Percentiles rank a stretch among this genome's conserved stretches.
These are phyloP conservation scores for Neohortaea acidophila DNA, from an alignment of 495 filamentous ascomycete species.

Conservation along the genomic window DNA sequence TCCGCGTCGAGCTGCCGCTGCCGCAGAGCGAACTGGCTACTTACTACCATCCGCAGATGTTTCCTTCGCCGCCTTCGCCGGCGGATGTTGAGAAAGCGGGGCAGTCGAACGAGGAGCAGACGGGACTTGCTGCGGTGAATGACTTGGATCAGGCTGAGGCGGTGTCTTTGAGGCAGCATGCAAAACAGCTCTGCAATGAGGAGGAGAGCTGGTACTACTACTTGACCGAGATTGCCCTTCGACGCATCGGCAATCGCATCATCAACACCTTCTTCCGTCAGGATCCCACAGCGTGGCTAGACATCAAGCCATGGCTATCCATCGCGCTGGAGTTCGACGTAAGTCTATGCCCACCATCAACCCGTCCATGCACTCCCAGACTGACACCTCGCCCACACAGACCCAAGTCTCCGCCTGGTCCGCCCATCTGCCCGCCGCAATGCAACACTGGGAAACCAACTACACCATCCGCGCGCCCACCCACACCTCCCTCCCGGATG, in stretches of 20 bases:
- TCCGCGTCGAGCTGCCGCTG: conserved; percentile 19
- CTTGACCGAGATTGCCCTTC: conserved; percentile 12
- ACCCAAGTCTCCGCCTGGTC: conserved; percentile 11
- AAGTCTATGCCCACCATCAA: too few relatives aligned
- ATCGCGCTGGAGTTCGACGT: conserved; percentile 13
- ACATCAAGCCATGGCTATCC: conserved; percentile 3
- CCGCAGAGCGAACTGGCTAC: conserved; percentile 15
- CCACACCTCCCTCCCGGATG: neutral
- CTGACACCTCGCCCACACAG: too few relatives aligned
- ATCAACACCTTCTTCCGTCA: conserved; percentile 14
- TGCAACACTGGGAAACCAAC: conserved; percentile 11
- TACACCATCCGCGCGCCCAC: conserved; percentile 2
- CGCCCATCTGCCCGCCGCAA: conserved; percentile 7
- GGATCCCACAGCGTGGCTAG: conserved; percentile 1
- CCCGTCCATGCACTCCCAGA: too few relatives aligned
- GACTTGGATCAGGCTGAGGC: too few relatives aligned
- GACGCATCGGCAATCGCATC: conserved; percentile 13
- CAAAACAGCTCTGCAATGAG: conserved; percentile 4
- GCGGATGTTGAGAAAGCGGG: neutral
- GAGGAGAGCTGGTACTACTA: conserved; percentile 17
- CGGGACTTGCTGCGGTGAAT: too few relatives aligned
- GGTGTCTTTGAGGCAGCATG: neutral
- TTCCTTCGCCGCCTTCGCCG: conserved; percentile 19
- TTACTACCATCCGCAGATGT: conserved; percentile 19
- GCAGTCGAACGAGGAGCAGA: neutral